phyloP scores from a whole-genome alignment of 2,329 filamentous ascomycete genomes.

The Exophiala oligosperma region DNA sequence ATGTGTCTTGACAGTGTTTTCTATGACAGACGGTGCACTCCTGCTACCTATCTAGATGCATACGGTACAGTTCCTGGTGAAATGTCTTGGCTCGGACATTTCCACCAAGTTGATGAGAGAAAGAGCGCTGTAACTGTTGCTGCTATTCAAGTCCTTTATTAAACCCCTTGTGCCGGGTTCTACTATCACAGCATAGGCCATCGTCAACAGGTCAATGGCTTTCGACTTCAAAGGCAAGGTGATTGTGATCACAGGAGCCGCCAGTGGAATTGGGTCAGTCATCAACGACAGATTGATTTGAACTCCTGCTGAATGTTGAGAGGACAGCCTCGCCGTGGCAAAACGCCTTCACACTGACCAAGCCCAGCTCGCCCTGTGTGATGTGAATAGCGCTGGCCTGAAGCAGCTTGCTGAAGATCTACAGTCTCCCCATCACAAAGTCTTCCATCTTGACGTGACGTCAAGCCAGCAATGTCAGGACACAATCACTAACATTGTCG shows the following conservation, averaged over 20 bases:
- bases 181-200: no score
- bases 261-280: constrained; percentile 30
- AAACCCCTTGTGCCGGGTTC: no score
- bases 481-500: constrained; percentile 26
- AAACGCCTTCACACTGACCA: not conserved
- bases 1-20: no score
- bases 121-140: no score
- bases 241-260: constrained; percentile 31
- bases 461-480: constrained; percentile 27
- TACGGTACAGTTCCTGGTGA: no score
- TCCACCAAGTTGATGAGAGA: no score
- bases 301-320: not conserved
- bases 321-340: not conserved
- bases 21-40: no score
- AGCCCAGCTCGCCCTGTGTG: not conserved
- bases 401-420: not conserved
- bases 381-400: not conserved
- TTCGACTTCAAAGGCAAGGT: constrained; percentile 4
- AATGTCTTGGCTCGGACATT: no score
- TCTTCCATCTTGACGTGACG: constrained; percentile 2
- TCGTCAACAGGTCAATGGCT: no score
- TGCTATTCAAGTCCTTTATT: no score
- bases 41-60: no score
- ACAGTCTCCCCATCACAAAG: not conserved
- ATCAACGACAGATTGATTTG: constrained; percentile 12